Percentiles rank a stretch among this genome's conserved stretches.
Evolutionary conservation across 148 eudicot genomes (phyloP).

Genomic region (Cornus suecica): DNA sequence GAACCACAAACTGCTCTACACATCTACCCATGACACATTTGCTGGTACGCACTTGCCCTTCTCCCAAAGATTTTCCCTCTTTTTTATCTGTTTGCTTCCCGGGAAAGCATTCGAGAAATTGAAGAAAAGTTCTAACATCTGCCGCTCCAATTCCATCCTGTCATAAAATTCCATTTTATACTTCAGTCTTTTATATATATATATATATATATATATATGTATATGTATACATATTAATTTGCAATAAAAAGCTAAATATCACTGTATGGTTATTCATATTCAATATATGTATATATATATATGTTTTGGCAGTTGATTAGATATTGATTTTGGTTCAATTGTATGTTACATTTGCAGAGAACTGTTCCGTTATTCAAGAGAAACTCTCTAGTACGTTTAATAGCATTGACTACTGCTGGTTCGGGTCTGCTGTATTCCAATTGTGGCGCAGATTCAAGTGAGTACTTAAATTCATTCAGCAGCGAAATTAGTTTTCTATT

Average conservation of each 20-base stretch:
- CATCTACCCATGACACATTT: constrained; percentile 24
- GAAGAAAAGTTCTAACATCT: neutral
- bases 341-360: constrained; percentile 36
- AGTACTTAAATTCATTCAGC: constrained; percentile 18
- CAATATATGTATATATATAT: neutral
- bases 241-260: no score
- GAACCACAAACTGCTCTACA: no score
- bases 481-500: neutral
- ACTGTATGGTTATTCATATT: no score
- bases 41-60: constrained; percentile 18
- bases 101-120: neutral
- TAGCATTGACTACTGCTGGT: constrained; percentile 57
- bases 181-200: no score
- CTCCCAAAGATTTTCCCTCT: neutral
- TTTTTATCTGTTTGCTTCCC: neutral
- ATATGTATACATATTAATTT: neutral
- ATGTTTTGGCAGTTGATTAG: neutral
- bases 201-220: neutral
- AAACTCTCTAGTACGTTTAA: constrained; percentile 33
- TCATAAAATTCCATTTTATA: neutral
- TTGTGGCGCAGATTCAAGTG: constrained; percentile 37
- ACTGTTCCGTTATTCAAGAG: constrained; percentile 26
- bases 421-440: constrained; percentile 46
- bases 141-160: neutral
- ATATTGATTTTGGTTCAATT: no score